Evolutionary conservation across 352 stramenopile species (phyloP).

Genomic region (Phytophthora meadii): DNA sequence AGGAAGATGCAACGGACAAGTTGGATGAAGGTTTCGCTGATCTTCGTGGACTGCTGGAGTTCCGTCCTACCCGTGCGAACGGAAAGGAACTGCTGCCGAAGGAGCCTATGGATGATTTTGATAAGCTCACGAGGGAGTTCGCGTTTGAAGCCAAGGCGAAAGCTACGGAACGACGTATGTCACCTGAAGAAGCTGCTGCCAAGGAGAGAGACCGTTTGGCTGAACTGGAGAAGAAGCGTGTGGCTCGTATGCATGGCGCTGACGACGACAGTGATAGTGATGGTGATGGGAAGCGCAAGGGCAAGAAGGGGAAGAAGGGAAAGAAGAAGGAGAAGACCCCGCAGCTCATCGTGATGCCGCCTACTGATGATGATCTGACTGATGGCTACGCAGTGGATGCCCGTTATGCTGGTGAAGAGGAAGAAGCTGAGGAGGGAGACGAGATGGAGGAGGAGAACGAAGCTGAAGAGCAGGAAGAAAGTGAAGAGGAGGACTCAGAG

Average conservation of each 20-base stretch:
- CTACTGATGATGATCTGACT: constrained; percentile 91
- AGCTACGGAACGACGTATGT: constrained; percentile 95
- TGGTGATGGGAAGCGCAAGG: constrained; percentile 51
- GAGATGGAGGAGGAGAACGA: constrained; percentile 61
- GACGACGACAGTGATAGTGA: constrained; percentile 76
- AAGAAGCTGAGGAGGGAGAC: constrained; percentile 69
- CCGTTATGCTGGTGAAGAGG: constrained; percentile 50
- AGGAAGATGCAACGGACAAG: constrained; percentile 81
- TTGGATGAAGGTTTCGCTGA: constrained; percentile 79
- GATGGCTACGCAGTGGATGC: constrained; percentile 85
- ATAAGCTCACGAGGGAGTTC: constrained; percentile 80
- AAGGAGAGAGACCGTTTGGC: constrained; percentile 92
- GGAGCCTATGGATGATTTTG: constrained; percentile 85
- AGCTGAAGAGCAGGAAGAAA: constrained; percentile 57
- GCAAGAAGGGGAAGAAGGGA: constrained; percentile 52
- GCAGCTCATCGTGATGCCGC: constrained; percentile 77
- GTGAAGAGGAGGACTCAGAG: constrained; percentile 55
- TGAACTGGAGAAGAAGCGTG: constrained; percentile 92
- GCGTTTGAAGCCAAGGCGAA: constrained; percentile 93
- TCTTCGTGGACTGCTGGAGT: constrained; percentile 73
- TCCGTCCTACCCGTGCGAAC: constrained; percentile 77
- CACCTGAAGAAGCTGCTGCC: constrained; percentile 93
- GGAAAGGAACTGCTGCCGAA: constrained; percentile 71
- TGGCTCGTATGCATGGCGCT: constrained; percentile 96
- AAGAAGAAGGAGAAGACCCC: constrained; percentile 56